Conservation (phyloP, 768 basidiomycete species). For the Mycena rosella region DNA sequence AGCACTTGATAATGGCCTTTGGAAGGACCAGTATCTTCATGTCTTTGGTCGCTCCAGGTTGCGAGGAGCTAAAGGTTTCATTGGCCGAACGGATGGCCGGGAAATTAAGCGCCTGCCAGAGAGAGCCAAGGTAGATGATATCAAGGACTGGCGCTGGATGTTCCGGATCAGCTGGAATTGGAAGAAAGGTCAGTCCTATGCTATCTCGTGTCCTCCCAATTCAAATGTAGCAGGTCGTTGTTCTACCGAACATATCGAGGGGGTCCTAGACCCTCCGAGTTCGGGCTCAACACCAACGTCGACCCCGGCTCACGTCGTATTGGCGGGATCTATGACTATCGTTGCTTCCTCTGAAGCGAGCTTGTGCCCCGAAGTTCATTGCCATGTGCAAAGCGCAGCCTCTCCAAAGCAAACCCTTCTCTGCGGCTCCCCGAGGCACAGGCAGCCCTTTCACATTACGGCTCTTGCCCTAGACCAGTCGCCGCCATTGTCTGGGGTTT, state of each 20-base stretch:
- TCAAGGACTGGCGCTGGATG: constrained; percentile 88
- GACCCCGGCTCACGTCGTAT: constrained; percentile 58
- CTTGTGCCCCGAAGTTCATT: constrained; percentile 49
- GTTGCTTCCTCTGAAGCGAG: constrained; percentile 62
- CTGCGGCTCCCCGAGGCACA: constrained; percentile 55
- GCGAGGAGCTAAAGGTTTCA: constrained; percentile 75
- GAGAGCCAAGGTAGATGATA: constrained; percentile 51
- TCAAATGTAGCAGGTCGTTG: constrained; percentile 69
- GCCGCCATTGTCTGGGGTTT: constrained; percentile 56
- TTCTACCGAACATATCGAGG: constrained; percentile 55
- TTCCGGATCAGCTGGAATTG: constrained; percentile 88
- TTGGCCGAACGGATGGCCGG: constrained; percentile 67
- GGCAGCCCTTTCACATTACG: constrained; percentile 61
- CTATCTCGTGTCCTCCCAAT: constrained; percentile 29
- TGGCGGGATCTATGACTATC: constrained; percentile 73
- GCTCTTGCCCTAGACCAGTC: constrained; percentile 83
- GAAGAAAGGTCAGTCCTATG: constrained; percentile 69
- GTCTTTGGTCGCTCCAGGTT: constrained; percentile 78
- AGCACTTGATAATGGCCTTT: constrained; percentile 78
- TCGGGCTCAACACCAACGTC: constrained; percentile 22
- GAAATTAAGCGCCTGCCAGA: constrained; percentile 71
- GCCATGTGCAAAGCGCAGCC: constrained; percentile 50
- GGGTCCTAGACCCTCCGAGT: constrained; percentile 22
- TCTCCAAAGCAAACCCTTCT: constrained; percentile 54
- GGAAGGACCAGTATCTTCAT: constrained; percentile 74